A percentile compares a stretch with the other conserved stretches of the same genome.
phyloP scores from a whole-genome alignment of 192 early-diverging fungal species.

The Coemansia sp. region DNA sequence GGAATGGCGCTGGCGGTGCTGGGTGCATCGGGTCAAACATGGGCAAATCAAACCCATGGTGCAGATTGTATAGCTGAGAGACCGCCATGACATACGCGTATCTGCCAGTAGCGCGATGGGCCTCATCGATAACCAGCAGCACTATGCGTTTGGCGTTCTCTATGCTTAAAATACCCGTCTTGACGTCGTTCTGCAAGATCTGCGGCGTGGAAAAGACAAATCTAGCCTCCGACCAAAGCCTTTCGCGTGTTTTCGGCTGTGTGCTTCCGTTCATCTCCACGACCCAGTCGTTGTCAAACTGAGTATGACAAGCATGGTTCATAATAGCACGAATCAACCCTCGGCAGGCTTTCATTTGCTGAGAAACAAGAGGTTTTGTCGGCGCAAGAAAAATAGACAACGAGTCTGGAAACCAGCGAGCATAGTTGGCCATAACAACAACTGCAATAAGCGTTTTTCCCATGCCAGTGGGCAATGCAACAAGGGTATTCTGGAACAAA shows the following conservation, averaged over 20 bases:
- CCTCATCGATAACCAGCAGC: slow-evolving; percentile 87
- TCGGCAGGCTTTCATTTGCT: slow-evolving; percentile 88
- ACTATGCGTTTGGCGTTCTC: slow-evolving; percentile 60
- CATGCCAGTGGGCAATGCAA: slow-evolving; percentile 79
- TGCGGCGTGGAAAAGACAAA: slow-evolving; percentile 91
- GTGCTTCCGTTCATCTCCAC: slow-evolving; percentile 67
- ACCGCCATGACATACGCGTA: slow-evolving; percentile 82
- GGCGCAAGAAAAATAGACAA: slow-evolving; percentile 91
- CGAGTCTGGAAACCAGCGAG: slow-evolving; percentile 86
- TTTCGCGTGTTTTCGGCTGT: slow-evolving; percentile 55
- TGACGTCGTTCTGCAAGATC: slow-evolving; percentile 82
- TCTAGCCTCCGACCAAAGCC: slow-evolving; percentile 64
- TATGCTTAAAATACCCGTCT: slow-evolving; percentile 58
- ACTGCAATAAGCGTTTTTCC: slow-evolving; percentile 96
- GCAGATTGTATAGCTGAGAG: slow-evolving; percentile 51
- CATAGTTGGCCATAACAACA: slow-evolving; percentile 89
- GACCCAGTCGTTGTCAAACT: slow-evolving; percentile 22
- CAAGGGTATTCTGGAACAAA: slow-evolving; percentile 82
- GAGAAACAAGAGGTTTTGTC: slow-evolving; percentile 85
- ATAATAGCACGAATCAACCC: slow-evolving; percentile 76
- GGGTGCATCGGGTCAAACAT: slow-evolving; percentile 13
- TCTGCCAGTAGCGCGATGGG: slow-evolving; percentile 82
- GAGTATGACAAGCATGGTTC: slow-evolving; percentile 50
- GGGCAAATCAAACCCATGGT: slow-evolving; percentile 20
- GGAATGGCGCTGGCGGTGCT: slow-evolving; percentile 56